These are phyloP conservation scores for Candida tropicalis DNA, from an alignment of 1,139 yeast genomes.

Conservation along the genomic window DNA sequence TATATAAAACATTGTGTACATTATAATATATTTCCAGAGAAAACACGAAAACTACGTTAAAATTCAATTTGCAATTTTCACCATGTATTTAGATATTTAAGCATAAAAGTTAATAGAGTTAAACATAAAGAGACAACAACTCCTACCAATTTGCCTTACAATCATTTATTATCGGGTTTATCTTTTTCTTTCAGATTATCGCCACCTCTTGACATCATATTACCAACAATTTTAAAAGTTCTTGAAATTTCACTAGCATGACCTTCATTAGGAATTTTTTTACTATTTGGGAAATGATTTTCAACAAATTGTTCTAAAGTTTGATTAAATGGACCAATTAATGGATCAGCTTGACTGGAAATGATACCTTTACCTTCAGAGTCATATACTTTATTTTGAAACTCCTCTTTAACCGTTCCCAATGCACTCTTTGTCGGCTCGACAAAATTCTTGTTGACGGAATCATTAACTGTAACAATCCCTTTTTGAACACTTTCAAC, in stretches of 20 bases:
- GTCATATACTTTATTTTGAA: slow-evolving; percentile 38
- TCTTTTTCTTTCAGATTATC: slow-evolving; percentile 8
- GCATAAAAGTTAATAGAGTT: too few species aligned
- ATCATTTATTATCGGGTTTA: slow-evolving; percentile 8
- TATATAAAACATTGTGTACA: too few species aligned
- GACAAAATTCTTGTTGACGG: slow-evolving; percentile 26
- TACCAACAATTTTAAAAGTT: slow-evolving; percentile 44
- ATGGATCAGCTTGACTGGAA: slow-evolving; percentile 63
- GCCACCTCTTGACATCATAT: slow-evolving; percentile 28
- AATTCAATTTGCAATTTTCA: too few species aligned
- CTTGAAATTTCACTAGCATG: slow-evolving; percentile 57
- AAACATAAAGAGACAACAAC: too few species aligned
- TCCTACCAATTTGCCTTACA: too few species aligned
- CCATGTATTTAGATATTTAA: too few species aligned
- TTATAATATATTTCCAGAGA: too few species aligned
- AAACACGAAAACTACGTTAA: too few species aligned
- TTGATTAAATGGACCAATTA: slow-evolving; percentile 61
- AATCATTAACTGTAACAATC: slow-evolving; percentile 25
- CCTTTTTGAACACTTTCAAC: slow-evolving; percentile 32
- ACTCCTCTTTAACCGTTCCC: slow-evolving; percentile 29
- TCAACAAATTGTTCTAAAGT: slow-evolving; percentile 48
- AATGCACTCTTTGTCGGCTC: slow-evolving; percentile 51
- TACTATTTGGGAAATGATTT: slow-evolving; percentile 42
- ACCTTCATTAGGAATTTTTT: slow-evolving; percentile 42
- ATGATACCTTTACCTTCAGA: slow-evolving; percentile 63